Conservation (phyloP, 2,329 filamentous ascomycete species). For the Fusarium praegraminearum region DNA sequence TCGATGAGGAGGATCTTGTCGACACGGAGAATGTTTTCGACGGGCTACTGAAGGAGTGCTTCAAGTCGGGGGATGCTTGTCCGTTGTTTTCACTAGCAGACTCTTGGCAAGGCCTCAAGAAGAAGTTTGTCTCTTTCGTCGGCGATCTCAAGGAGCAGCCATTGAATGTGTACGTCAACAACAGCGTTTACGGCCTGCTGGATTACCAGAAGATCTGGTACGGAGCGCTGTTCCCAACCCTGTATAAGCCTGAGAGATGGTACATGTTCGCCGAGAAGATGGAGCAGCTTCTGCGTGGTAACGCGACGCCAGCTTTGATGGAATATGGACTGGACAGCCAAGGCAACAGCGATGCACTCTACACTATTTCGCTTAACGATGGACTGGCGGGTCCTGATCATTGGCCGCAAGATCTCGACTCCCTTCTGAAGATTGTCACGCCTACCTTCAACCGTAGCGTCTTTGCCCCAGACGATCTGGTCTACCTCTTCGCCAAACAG, state of each 20-base stretch:
- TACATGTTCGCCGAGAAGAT: conserved; percentile 52
- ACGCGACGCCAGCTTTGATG: conserved; percentile 55
- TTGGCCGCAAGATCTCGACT: conserved; percentile 52
- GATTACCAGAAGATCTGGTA: conserved; percentile 53
- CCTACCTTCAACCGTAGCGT: conserved; percentile 50
- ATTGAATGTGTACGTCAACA: conserved; percentile 58
- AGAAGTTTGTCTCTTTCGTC: conserved; percentile 51
- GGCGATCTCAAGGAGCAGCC: conserved; percentile 54
- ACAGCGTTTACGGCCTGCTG: conserved; percentile 54
- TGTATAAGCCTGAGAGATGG: conserved; percentile 57
- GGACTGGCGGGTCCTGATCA: conserved; percentile 36
- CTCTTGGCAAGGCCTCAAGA: conserved; percentile 52
- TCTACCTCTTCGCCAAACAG: conserved; percentile 51
- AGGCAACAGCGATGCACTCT: conserved; percentile 43
- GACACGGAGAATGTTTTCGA: conserved; percentile 50
- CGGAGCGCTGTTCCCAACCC: conserved; percentile 54
- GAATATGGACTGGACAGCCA: conserved; percentile 48
- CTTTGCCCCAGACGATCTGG: conserved; percentile 48
- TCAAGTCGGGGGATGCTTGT: conserved; percentile 60
- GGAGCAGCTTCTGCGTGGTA: conserved; percentile 53
- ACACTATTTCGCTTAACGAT: conserved; percentile 49
- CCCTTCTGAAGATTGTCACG: conserved; percentile 52
- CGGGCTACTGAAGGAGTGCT: conserved; percentile 53
- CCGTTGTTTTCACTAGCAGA: conserved; percentile 54
- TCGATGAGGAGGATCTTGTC: conserved; percentile 45